Conservation (phyloP, 768 basidiomycete genomes). For the Pulveroboletus sp. region DNA sequence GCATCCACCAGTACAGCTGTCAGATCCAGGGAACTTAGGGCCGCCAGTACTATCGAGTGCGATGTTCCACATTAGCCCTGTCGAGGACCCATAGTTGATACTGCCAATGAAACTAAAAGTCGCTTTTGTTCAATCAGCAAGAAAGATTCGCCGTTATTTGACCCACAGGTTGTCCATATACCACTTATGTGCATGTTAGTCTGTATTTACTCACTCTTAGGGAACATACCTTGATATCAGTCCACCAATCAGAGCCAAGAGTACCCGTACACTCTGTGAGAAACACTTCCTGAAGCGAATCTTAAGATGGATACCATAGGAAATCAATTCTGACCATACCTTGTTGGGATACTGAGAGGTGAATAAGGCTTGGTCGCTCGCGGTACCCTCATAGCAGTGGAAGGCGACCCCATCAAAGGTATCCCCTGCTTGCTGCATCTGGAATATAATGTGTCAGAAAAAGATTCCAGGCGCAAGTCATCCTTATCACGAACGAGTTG, state of each 20-base stretch:
- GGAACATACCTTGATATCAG: conserved; percentile 59
- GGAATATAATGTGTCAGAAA: conserved; percentile 1
- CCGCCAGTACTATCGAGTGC: conserved; percentile 58
- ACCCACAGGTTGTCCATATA: conserved; percentile 62
- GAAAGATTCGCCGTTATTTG: conserved; percentile 8
- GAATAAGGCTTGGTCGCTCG: conserved; percentile 51
- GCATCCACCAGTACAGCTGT: conserved; percentile 62
- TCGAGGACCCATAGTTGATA: conserved; percentile 27
- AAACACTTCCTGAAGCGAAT: conserved; percentile 33
- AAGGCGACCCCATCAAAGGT: conserved; percentile 64
- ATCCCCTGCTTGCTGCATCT: conserved; percentile 53
- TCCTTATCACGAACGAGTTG: conserved; percentile 37
- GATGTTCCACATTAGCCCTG: conserved; percentile 72
- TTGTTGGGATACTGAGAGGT: conserved; percentile 52
- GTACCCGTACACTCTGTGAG: conserved; percentile 64
- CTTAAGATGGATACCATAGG: background rate
- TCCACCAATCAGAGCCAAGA: conserved; percentile 72
- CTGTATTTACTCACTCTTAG: background rate
- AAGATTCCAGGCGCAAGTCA: background rate
- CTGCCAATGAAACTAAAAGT: conserved; percentile 38
- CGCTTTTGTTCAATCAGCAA: conserved; percentile 17
- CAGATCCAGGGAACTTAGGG: conserved; percentile 61
- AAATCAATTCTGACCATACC: conserved; percentile 17
- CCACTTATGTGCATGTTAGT: conserved; percentile 42
- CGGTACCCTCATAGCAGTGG: conserved; percentile 64